phyloP scores from a whole-genome alignment of 257 asterid genomes.

The Echium plantagineum region DNA sequence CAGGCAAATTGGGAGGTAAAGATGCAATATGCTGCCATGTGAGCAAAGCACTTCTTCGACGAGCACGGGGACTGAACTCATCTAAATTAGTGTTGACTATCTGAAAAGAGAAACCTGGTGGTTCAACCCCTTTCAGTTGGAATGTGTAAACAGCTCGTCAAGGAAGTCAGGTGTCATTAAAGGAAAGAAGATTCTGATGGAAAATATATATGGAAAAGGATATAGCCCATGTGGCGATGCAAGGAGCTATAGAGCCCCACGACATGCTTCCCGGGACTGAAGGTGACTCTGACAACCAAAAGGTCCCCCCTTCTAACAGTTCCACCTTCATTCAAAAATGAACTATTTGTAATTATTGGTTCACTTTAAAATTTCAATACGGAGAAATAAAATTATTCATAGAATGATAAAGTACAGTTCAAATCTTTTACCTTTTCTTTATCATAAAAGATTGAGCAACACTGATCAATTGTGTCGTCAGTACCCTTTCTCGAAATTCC shows the following conservation, averaged over 20 bases:
- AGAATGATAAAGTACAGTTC: not conserved
- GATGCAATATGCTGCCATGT: conserved; percentile 99
- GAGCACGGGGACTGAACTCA: conserved; percentile 84
- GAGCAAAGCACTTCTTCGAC: conserved; percentile 92
- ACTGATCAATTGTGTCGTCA: conserved; percentile 81
- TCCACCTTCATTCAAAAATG: conserved; percentile 54
- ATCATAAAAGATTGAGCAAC: conserved; percentile 80
- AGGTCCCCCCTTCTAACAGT: conserved; percentile 92
- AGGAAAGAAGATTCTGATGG: conserved; percentile 6
- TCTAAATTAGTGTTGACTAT: conserved; percentile 95
- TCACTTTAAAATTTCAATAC: not conserved
- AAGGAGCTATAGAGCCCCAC: conserved; percentile 88
- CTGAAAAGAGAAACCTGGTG: conserved; percentile 92
- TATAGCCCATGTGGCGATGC: conserved; percentile 97
- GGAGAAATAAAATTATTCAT: not conserved
- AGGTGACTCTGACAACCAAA: conserved; percentile 97
- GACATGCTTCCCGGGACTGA: conserved; percentile 98
- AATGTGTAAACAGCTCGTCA: conserved; percentile 82
- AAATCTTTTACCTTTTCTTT: conserved; percentile 63
- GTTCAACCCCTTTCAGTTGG: conserved; percentile 93
- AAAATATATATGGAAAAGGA: conserved; percentile 37
- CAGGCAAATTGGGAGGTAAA: conserved; percentile 93
- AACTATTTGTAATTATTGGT: conserved; percentile 1
- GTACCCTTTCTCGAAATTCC: conserved; percentile 92
- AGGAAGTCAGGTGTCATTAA: conserved; percentile 25